These are phyloP conservation scores for Ilex asprella DNA, from an alignment of 257 asterid species.

Conservation along the genomic window DNA sequence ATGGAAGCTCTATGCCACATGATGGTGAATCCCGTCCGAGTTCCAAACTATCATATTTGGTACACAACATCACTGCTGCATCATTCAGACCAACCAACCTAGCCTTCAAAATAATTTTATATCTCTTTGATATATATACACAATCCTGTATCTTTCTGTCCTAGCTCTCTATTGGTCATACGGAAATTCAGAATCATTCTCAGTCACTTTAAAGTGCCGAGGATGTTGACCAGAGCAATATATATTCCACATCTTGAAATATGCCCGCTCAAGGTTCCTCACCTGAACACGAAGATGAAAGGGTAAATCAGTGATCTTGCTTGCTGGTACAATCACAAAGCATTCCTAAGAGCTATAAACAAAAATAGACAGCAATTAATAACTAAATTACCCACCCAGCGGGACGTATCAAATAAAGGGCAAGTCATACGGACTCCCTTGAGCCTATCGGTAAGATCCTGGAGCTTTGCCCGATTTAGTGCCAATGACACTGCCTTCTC, in stretches of 20 bases:
- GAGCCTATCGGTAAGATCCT: slow-evolving; percentile 70
- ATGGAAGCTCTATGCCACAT: too few species aligned
- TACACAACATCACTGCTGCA: slow-evolving; percentile 9
- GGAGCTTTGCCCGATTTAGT: slow-evolving; percentile 65
- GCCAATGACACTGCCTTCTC: slow-evolving; percentile 88
- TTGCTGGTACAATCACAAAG: background rate
- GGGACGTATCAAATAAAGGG: slow-evolving; percentile 83
- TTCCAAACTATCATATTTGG: background rate
- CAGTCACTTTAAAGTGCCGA: slow-evolving; percentile 80
- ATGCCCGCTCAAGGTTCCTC: slow-evolving; percentile 78
- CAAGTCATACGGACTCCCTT: slow-evolving; percentile 77
- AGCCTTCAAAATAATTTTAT: slow-evolving; percentile 9
- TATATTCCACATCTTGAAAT: slow-evolving; percentile 94
- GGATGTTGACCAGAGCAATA: slow-evolving; percentile 80
- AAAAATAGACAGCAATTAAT: background rate
- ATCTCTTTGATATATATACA: slow-evolving; percentile 38
- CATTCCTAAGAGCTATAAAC: background rate
- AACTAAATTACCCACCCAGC: slow-evolving; percentile 63
- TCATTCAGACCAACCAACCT: slow-evolving; percentile 8
- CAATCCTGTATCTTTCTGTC: slow-evolving; percentile 17
- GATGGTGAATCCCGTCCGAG: background rate
- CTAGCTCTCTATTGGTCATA: slow-evolving; percentile 37
- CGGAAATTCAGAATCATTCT: slow-evolving; percentile 63
- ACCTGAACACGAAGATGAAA: slow-evolving; percentile 39
- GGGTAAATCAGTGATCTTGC: background rate